phyloP scores from a whole-genome alignment of 225 moss, liverwort and hornwort species.

The Marchantia paleacea region DNA sequence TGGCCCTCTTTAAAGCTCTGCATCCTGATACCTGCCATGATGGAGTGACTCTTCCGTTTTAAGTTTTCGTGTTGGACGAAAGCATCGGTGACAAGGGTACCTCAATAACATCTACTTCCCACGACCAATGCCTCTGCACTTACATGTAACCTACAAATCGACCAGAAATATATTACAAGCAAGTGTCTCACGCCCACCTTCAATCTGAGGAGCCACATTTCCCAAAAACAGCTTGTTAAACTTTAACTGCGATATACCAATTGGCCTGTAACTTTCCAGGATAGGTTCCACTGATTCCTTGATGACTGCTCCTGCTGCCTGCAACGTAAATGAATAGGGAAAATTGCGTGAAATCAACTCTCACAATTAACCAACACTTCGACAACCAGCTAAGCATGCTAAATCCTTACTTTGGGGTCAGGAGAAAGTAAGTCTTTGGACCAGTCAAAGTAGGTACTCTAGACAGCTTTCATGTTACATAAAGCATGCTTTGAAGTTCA shows the following conservation, averaged over 20 bases:
- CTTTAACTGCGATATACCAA: constrained; percentile 61
- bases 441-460: background rate
- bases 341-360: background rate
- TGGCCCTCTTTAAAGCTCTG: constrained; percentile 54
- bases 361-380: background rate
- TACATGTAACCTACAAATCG: background rate
- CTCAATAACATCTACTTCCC: background rate
- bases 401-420: background rate
- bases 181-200: constrained; percentile 45
- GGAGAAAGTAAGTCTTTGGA: background rate
- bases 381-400: background rate
- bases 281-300: constrained; percentile 75
- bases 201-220: constrained; percentile 79
- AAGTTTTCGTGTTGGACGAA: background rate
- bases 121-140: too few relatives aligned
- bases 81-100: too few relatives aligned
- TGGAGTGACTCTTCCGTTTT: background rate
- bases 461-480: too few relatives aligned
- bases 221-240: constrained; percentile 80
- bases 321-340: constrained; percentile 10
- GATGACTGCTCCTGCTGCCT: constrained; percentile 78
- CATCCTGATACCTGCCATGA: constrained; percentile 56
- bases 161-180: background rate
- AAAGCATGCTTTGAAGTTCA: too few relatives aligned
- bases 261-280: constrained; percentile 70